Conservation (phyloP, 345 rosid species). For the Cochlearia excelsa region DNA sequence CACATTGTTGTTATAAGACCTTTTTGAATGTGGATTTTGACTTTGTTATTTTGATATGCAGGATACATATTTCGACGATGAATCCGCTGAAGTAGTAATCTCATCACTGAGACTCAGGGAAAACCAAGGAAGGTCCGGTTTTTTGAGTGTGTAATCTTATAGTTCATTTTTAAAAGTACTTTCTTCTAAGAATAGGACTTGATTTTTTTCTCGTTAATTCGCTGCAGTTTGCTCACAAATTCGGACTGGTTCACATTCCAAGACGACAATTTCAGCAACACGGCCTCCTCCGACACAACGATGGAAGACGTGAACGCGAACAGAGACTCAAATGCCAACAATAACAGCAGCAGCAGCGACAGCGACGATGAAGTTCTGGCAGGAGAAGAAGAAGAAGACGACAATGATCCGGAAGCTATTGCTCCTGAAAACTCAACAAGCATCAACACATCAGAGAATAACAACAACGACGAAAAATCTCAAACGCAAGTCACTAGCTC, state of each 20-base stretch:
- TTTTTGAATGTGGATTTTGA: slow-evolving; percentile 11
- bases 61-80: slow-evolving; percentile 96
- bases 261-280: slow-evolving; percentile 60
- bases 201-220: background rate
- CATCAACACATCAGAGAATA: slow-evolving; percentile 37
- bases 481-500: slow-evolving; percentile 62
- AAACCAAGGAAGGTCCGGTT: slow-evolving; percentile 77
- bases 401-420: no score
- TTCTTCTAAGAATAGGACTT: no score
- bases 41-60: slow-evolving; percentile 29
- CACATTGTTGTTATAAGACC: background rate
- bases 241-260: slow-evolving; percentile 98
- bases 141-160: background rate
- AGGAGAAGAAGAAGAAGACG: slow-evolving; percentile 72
- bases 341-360: slow-evolving; percentile 65
- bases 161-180: no score
- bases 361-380: slow-evolving; percentile 92
- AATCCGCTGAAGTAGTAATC: slow-evolving; percentile 86
- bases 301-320: slow-evolving; percentile 73
- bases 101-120: slow-evolving; percentile 94
- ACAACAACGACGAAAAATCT: slow-evolving; percentile 44
- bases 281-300: slow-evolving; percentile 49
- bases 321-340: slow-evolving; percentile 53
- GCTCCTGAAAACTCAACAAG: slow-evolving; percentile 43
- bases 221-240: slow-evolving; percentile 75